Conservation (phyloP, 148 eudicot genomes). For the Gaultheria prostrata region DNA sequence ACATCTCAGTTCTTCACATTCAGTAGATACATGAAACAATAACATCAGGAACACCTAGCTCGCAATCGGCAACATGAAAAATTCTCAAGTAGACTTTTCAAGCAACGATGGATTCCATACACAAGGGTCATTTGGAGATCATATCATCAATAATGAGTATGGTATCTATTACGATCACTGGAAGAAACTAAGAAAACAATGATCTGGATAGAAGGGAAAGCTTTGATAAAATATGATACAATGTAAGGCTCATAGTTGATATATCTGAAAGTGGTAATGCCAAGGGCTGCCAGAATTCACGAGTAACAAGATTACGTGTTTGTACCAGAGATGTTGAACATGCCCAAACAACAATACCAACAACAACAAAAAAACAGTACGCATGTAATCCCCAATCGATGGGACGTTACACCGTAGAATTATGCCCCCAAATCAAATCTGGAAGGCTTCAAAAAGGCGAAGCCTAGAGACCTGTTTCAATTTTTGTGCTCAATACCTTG, state of each 20-base stretch:
- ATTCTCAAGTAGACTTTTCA: background rate
- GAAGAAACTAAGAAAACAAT: background rate
- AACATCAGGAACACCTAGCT: too few relatives aligned
- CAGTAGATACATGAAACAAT: too few relatives aligned
- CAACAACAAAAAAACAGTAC: background rate
- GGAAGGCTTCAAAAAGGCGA: background rate
- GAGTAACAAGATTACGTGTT: background rate
- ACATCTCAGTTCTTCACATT: too few relatives aligned
- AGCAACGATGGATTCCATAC: background rate
- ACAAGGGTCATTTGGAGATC: background rate
- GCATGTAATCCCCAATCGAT: background rate
- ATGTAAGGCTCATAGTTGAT: background rate
- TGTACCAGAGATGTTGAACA: background rate
- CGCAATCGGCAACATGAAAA: background rate
- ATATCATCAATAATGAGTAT: background rate
- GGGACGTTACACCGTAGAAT: background rate
- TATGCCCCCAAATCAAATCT: background rate
- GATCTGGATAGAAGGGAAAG: background rate
- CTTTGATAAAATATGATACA: background rate
- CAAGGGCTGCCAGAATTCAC: background rate
- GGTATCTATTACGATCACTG: background rate
- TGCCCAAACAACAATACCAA: background rate
- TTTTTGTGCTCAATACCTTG: background rate
- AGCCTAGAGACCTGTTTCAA: background rate
- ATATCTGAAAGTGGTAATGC: background rate